Conservation (phyloP, 352 stramenopile genomes). For the Globisporangium yorkense region DNA sequence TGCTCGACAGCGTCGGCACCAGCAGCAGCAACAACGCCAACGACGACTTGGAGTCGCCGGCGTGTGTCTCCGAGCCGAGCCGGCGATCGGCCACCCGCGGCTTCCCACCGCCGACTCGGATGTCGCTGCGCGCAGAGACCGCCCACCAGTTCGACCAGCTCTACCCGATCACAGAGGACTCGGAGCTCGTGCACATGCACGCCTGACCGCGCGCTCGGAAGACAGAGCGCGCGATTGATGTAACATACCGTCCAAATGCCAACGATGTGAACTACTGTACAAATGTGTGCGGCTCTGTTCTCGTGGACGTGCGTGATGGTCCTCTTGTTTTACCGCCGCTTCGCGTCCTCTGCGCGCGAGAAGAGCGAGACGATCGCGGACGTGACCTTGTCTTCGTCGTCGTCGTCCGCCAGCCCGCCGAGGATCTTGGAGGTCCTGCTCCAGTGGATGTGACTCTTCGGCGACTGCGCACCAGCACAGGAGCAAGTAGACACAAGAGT, state of each 20-base stretch:
- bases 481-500: not conserved
- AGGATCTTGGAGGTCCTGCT: conserved; percentile 52
- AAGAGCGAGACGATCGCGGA: conserved; percentile 56
- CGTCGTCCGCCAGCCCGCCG: conserved; percentile 35
- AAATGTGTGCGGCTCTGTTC: not conserved
- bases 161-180: conserved; percentile 53
- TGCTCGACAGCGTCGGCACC: not conserved
- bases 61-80: not conserved
- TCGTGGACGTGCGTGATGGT: not conserved
- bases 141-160: conserved; percentile 33
- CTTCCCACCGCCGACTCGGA: conserved; percentile 18
- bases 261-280: not conserved
- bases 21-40: not conserved
- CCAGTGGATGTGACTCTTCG: conserved; percentile 55
- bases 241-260: not conserved
- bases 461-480: conserved; percentile 9
- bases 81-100: conserved; percentile 4
- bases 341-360: conserved; percentile 11
- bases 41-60: not conserved
- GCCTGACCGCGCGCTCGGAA: not conserved
- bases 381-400: conserved; percentile 37
- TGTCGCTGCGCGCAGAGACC: conserved; percentile 13
- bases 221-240: not conserved
- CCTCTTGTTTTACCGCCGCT: conserved; percentile 4
- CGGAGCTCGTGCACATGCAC: conserved; percentile 24